phyloP scores from a whole-genome alignment of 805 yeast genomes.

The Suhomyces faveliae region DNA sequence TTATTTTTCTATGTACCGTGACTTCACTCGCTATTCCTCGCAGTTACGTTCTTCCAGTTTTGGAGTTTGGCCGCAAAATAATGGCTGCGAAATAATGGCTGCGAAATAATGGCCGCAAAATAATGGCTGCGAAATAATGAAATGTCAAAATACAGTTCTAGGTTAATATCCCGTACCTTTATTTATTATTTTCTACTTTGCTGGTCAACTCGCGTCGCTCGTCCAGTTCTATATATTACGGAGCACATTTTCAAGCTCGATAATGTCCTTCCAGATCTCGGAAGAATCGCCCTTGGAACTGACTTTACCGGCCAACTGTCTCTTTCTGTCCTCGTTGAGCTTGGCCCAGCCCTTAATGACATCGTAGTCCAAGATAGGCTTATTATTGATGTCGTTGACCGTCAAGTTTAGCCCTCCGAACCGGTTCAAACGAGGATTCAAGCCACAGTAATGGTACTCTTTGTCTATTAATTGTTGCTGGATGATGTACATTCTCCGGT shows the following conservation, averaged over 20 bases:
- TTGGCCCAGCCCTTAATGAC: constrained; percentile 53
- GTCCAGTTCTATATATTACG: constrained; percentile 15
- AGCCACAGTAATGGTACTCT: constrained; percentile 68
- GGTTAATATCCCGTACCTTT: too few relatives aligned
- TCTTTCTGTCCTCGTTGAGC: constrained; percentile 58
- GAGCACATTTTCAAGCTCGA: constrained; percentile 49
- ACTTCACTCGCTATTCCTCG: too few relatives aligned
- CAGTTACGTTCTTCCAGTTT: too few relatives aligned
- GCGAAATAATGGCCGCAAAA: too few relatives aligned
- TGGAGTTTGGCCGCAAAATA: too few relatives aligned
- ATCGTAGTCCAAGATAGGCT: constrained; percentile 66
- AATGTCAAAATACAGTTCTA: too few relatives aligned
- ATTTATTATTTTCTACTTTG: too few relatives aligned
- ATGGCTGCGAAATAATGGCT: too few relatives aligned
- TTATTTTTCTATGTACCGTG: too few relatives aligned
- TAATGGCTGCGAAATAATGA: too few relatives aligned
- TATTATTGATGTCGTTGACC: constrained; percentile 40
- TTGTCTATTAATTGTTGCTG: constrained; percentile 87
- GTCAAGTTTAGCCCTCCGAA: constrained; percentile 41
- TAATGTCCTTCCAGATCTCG: constrained; percentile 68
- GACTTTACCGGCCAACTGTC: constrained; percentile 52
- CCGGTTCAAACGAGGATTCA: constrained; percentile 74
- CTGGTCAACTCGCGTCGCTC: background rate
- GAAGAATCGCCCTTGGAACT: constrained; percentile 53
- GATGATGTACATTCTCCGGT: constrained; percentile 76